phyloP scores from a whole-genome alignment of 1,284 basidiomycete genomes.

The Trichosporon inkin region DNA sequence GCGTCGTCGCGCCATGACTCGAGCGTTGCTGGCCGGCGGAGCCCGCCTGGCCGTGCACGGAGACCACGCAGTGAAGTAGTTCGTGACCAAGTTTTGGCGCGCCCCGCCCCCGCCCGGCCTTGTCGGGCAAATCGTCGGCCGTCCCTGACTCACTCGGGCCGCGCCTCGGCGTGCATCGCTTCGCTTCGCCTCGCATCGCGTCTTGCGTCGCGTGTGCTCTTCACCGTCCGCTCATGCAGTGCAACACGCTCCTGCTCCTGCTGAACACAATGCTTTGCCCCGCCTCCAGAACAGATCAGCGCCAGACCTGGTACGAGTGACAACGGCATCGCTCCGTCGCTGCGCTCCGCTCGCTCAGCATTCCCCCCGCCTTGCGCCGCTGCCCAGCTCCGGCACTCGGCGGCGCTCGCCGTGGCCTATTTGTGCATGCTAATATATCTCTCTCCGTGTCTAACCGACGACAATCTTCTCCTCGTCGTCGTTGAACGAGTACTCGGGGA shows the following conservation, averaged over 20 bases:
- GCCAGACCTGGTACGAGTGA: no score
- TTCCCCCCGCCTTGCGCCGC: no score
- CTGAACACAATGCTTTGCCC: no score
- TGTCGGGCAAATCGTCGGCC: conserved; percentile 1
- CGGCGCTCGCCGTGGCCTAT: background rate
- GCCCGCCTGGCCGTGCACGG: no score
- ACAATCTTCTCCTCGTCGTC: conserved; percentile 83
- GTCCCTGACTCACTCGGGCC: background rate
- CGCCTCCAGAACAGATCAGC: no score
- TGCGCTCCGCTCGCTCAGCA: no score
- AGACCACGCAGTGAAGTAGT: no score
- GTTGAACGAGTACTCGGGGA: conserved; percentile 81
- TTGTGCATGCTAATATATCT: conserved; percentile 14
- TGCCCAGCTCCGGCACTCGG: background rate
- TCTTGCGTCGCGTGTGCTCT: background rate
- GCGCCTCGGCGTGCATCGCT: background rate
- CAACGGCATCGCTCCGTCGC: no score
- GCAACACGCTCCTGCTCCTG: no score
- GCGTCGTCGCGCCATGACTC: no score
- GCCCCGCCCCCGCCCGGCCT: background rate
- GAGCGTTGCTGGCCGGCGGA: no score
- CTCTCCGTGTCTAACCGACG: conserved; percentile 63
- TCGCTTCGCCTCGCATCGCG: conserved; percentile 7
- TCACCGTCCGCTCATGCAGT: background rate
- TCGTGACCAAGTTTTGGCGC: conserved; percentile 3